A percentile compares a stretch with the other conserved stretches of the same genome.
Evolutionary conservation across 768 basidiomycete species (phyloP).

Genomic region (Termitomyces sp.): DNA sequence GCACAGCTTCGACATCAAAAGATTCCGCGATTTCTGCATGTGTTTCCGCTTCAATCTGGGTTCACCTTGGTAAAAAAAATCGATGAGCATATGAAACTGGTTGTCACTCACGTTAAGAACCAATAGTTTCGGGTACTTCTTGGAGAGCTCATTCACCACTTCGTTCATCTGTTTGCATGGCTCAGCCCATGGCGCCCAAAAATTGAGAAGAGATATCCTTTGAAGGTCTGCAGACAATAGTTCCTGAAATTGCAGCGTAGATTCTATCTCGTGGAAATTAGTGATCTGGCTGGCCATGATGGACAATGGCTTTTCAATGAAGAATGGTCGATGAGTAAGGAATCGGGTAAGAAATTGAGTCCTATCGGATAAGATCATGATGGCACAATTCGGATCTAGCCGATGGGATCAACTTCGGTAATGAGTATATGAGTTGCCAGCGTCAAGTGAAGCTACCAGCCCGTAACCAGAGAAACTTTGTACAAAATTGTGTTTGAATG

Average conservation of each 20-base stretch:
- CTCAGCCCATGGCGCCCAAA: conserved; percentile 92
- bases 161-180: conserved; percentile 90
- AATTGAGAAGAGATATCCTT: conserved; percentile 84
- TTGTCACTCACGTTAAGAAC: conserved; percentile 62
- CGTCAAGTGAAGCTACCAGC: too few species aligned
- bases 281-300: conserved; percentile 6
- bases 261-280: conserved; percentile 45
- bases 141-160: conserved; percentile 69
- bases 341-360: not conserved
- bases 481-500: too few species aligned
- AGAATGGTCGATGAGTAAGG: conserved; percentile 16
- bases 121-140: conserved; percentile 63
- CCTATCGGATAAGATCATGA: conserved; percentile 20
- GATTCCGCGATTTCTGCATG: conserved; percentile 86
- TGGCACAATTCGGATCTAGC: conserved; percentile 20
- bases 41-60: conserved; percentile 80
- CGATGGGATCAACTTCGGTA: conserved; percentile 1
- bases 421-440: too few species aligned
- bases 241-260: conserved; percentile 69
- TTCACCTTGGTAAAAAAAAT: not conserved
- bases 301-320: not conserved
- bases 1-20: conserved; percentile 90
- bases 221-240: conserved; percentile 74
- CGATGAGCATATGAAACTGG: not conserved
- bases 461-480: too few species aligned